Conservation (phyloP, 441 rosid species). For the Omphalea diandra region DNA sequence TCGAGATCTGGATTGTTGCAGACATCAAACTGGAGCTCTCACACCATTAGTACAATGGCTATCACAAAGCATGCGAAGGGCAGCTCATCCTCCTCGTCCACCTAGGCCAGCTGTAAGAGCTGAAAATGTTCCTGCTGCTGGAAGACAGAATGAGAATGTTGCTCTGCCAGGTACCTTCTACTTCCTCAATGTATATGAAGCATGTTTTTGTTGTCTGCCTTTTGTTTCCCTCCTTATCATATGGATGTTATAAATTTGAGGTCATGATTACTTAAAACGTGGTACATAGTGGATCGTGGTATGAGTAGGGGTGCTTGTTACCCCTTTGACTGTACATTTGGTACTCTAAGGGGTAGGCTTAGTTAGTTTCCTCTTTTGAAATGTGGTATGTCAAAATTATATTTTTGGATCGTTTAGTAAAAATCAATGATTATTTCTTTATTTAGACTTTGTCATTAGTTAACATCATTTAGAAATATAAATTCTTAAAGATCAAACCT, state of each 20-base stretch:
- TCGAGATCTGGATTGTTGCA: slow-evolving; percentile 35
- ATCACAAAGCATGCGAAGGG: slow-evolving; percentile 95
- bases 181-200: slow-evolving; percentile 16
- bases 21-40: slow-evolving; percentile 96
- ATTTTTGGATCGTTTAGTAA: too few species aligned
- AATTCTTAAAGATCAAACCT: too few species aligned
- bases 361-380: too few species aligned
- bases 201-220: background rate
- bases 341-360: too few species aligned
- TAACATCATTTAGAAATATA: too few species aligned
- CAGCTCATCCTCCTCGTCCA: slow-evolving; percentile 82
- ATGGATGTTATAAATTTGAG: background rate
- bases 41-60: slow-evolving; percentile 89
- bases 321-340: too few species aligned
- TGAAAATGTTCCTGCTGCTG: slow-evolving; percentile 68
- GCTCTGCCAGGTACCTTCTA: slow-evolving; percentile 50
- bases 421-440: too few species aligned
- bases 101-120: slow-evolving; percentile 67
- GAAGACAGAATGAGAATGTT: slow-evolving; percentile 58
- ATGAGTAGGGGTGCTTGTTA: too few species aligned
- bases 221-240: background rate
- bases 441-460: too few species aligned
- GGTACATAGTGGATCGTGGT: too few species aligned
- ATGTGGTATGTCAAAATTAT: too few species aligned
- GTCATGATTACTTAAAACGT: too few species aligned